Evolutionary conservation across 2,329 filamentous ascomycete species (phyloP), one percentile per base, ranked within the genome.

Genomic region (Exserohilum rostratum): DNA sequence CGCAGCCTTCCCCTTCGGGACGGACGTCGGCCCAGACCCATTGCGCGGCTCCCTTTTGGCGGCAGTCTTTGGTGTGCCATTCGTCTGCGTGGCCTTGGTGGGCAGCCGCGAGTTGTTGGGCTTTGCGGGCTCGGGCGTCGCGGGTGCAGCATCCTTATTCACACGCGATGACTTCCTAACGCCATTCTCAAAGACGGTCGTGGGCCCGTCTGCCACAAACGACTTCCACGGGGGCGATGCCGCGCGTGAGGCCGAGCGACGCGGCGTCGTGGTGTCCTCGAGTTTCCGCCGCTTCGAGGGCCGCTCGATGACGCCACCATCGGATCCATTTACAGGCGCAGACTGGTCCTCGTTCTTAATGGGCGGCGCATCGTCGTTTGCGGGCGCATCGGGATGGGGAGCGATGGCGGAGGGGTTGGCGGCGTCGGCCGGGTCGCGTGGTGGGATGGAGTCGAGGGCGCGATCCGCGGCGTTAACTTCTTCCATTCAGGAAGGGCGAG

Each of bases 211-310:
- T 35, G 90, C 91, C 55, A 84, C 84, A 59, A 90, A 84, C 69
- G 87, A 90, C 79, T 95, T 98, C 95, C 95, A 99, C 18, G 95
- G 95, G 62, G 95, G 95, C 60, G 93, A 98, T 56, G 83, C 82
- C 48, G 80, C 78, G 77, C 80, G 75, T 58, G 79, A 73, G 11
- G 67, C 61, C 4, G 74, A 72, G 47, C 71, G 72, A 45, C 68
- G 65, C 43, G 67, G 66, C 13, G 69, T 68, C 50, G 69, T 68
- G 50, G 67, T 56, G 59, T 77, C 72, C 37, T 74, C 73, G 31
- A 79, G 73, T 71, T 86, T 86, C 58, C 86, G 87, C 71, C 88
- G 85, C 76, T 92, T 92, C 13, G 80, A 75, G 22, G 74, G 69
- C 27, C 74, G 67, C 64, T 69, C 61, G 6, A 53, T 61, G 67